Conservation (phyloP, 2,329 filamentous ascomycete genomes). For the Beauveria medogensis region DNA sequence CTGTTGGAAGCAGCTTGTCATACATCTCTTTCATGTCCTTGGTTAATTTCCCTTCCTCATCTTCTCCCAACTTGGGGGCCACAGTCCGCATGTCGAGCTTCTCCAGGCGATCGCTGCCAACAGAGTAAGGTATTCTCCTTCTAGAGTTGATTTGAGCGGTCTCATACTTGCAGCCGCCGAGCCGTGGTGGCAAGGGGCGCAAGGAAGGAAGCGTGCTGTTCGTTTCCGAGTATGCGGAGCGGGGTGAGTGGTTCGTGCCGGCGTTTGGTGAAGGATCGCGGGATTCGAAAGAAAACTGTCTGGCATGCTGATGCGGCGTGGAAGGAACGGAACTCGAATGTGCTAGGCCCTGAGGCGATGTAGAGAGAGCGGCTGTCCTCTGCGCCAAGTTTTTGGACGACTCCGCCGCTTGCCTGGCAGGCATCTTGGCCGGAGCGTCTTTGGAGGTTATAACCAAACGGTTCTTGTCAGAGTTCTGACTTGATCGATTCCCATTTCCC, state of each 20-base stretch:
- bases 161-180: conserved; percentile 75
- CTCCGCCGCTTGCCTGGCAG: conserved; percentile 33
- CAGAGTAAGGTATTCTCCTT: conserved; percentile 83
- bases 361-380: conserved; percentile 21
- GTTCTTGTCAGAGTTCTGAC: conserved; percentile 50
- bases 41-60: conserved; percentile 68
- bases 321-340: conserved; percentile 88
- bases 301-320: conserved; percentile 81
- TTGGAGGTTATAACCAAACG: conserved; percentile 54
- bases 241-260: conserved; percentile 72
- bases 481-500: conserved; percentile 58
- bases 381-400: conserved; percentile 23
- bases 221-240: conserved; percentile 84
- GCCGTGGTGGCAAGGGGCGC: conserved; percentile 51
- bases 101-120: conserved; percentile 72
- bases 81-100: conserved; percentile 63
- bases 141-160: conserved; percentile 74
- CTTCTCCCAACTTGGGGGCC: conserved; percentile 60
- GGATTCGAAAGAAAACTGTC: conserved; percentile 73
- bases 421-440: conserved; percentile 44
- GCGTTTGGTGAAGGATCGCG: conserved; percentile 72
- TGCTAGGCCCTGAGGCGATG: conserved; percentile 24
- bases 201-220: conserved; percentile 65
- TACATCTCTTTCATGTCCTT: conserved; percentile 82
- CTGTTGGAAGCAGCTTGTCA: conserved; percentile 72